These are phyloP conservation scores for Puccinia hordei DNA, from an alignment of 1,284 basidiomycete genomes.

Conservation along the genomic window DNA sequence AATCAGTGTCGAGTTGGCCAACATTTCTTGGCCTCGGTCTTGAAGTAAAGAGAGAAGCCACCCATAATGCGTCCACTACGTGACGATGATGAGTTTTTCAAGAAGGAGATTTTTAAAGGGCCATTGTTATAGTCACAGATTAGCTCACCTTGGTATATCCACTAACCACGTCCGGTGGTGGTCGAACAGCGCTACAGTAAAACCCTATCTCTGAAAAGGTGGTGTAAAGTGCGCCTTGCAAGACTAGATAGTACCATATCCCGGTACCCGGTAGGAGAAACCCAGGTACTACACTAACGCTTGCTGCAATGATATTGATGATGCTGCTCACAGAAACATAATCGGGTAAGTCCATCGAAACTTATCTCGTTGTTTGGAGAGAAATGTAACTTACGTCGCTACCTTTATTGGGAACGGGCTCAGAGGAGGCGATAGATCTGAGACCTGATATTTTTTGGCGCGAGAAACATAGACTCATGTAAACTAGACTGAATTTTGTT, in stretches of 20 bases:
- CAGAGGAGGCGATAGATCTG: slow-evolving; percentile 31
- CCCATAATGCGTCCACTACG: slow-evolving; percentile 46
- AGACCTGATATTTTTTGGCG: neutral
- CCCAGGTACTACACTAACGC: slow-evolving; percentile 40
- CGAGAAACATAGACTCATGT: neutral
- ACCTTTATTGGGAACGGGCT: slow-evolving; percentile 29
- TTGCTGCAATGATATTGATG: slow-evolving; percentile 35
- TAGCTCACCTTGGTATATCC: slow-evolving; percentile 48
- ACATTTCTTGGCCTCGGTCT: slow-evolving; percentile 28
- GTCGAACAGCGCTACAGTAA: slow-evolving; percentile 33
- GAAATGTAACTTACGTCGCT: slow-evolving; percentile 31
- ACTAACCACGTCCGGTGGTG: slow-evolving; percentile 47
- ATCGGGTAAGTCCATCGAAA: neutral
- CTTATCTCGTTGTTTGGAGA: neutral
- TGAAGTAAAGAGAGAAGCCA: slow-evolving; percentile 39
- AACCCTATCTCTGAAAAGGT: slow-evolving; percentile 47
- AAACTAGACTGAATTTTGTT: neutral
- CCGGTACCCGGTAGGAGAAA: slow-evolving; percentile 39
- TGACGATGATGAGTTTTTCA: neutral
- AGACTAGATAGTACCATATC: slow-evolving; percentile 45
- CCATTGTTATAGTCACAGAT: neutral
- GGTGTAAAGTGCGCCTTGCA: slow-evolving; percentile 46
- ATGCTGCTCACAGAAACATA: neutral
- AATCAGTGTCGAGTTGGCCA: slow-evolving; percentile 31
- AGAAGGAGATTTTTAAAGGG: neutral